Conservation (phyloP, 228 moss, liverwort and hornwort species). For the Sphagnum magellanicum region DNA sequence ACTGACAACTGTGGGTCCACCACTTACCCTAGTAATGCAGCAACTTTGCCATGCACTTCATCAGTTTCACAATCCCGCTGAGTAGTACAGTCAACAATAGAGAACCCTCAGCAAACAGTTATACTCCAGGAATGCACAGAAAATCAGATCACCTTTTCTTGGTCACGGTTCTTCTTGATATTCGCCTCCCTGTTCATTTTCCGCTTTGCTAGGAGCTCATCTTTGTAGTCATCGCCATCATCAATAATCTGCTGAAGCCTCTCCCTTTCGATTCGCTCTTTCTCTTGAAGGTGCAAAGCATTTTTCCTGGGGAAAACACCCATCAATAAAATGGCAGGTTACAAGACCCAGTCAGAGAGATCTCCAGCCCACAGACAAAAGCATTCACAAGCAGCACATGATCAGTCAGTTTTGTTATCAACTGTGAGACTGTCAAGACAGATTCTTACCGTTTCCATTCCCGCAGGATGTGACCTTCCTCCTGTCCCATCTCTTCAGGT, state of each 20-base stretch:
- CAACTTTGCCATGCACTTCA: too few relatives aligned
- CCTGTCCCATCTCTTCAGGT: constrained; percentile 70
- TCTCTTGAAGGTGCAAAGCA: constrained; percentile 66
- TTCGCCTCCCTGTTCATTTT: constrained; percentile 46
- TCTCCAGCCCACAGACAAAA: background rate
- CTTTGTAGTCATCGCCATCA: constrained; percentile 74
- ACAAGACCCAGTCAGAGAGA: background rate
- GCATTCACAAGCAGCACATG: too few relatives aligned
- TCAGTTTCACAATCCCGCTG: too few relatives aligned
- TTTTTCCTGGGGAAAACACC: constrained; percentile 38
- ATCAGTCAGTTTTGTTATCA: too few relatives aligned
- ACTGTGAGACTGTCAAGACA: too few relatives aligned
- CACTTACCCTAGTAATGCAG: too few relatives aligned
- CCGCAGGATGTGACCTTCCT: constrained; percentile 75
- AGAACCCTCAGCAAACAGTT: too few relatives aligned
- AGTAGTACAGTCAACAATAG: too few relatives aligned
- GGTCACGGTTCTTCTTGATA: constrained; percentile 78
- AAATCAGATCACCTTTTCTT: constrained; percentile 46
- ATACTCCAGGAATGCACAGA: too few relatives aligned
- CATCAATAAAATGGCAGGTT: too few relatives aligned
- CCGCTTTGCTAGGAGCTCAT: constrained; percentile 45
- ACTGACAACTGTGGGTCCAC: too few relatives aligned
- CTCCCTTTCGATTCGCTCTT: constrained; percentile 73
- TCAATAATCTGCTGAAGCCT: constrained; percentile 52
- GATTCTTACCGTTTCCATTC: constrained; percentile 72